A percentile compares a stretch with the other conserved stretches of the same genome.
Evolutionary conservation across 306 rosid genomes (phyloP).

Genomic region (Quercus suber): DNA sequence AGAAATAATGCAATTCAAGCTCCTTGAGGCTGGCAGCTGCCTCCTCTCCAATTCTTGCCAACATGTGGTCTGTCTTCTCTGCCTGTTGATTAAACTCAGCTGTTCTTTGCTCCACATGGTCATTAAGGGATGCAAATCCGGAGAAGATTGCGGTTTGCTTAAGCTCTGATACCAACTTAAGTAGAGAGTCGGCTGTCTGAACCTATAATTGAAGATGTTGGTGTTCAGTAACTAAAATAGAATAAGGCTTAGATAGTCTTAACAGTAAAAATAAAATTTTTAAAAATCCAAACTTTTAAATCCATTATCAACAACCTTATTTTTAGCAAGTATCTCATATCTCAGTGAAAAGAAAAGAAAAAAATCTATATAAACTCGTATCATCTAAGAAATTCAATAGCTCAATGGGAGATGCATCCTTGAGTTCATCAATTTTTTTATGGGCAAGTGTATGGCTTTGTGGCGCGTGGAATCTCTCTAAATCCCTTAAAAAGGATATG

Average conservation of each 20-base stretch:
- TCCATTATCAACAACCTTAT: not conserved
- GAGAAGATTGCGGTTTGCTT: conserved; percentile 94
- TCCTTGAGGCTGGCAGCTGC: conserved; percentile 84
- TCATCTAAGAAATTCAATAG: too few species aligned
- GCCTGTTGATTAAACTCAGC: conserved; percentile 66
- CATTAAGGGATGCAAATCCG: conserved; percentile 90
- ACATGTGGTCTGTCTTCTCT: conserved; percentile 56
- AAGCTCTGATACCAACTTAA: conserved; percentile 76
- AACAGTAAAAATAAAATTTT: not conserved
- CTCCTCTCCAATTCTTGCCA: conserved; percentile 78
- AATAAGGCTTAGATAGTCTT: too few species aligned
- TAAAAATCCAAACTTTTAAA: not conserved
- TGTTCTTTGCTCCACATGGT: conserved; percentile 80
- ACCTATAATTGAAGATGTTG: conserved; percentile 37
- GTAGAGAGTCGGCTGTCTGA: conserved; percentile 82
- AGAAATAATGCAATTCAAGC: conserved; percentile 74
- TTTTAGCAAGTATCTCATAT: not conserved
- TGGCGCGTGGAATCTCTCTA: not conserved
- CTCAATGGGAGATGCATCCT: too few species aligned
- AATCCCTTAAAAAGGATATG: not conserved
- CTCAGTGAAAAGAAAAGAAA: not conserved
- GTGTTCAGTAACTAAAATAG: too few species aligned
- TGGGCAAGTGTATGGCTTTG: not conserved
- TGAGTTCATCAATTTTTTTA: not conserved
- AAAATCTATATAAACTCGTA: too few species aligned